These are phyloP conservation scores for Eragrostis nindensis DNA, from an alignment of 176 grass and related monocot genomes.

Conservation along the genomic window DNA sequence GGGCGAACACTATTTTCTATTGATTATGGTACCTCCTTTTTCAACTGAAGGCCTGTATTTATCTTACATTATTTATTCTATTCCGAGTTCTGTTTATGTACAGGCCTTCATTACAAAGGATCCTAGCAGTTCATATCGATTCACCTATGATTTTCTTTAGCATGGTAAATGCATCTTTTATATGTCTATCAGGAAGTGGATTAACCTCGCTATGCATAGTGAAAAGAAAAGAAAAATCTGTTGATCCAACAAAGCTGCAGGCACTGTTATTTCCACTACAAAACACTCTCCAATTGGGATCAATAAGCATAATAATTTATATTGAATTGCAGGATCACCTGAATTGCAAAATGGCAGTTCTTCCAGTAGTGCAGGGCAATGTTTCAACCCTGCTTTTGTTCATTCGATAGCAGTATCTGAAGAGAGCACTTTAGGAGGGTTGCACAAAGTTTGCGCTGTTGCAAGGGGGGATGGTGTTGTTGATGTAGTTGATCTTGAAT, in stretches of 20 bases:
- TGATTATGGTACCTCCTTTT: conserved; percentile 73
- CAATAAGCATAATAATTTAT: background rate
- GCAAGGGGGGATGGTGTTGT: conserved; percentile 91
- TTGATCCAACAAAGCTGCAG: background rate
- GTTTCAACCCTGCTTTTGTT: conserved; percentile 95
- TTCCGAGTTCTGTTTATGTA: background rate
- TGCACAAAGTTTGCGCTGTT: conserved; percentile 86
- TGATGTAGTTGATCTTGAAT: conserved; percentile 89
- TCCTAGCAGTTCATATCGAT: conserved; percentile 18
- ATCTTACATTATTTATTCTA: conserved; percentile 1
- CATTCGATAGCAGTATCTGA: conserved; percentile 82
- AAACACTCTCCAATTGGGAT: background rate
- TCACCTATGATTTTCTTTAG: conserved; percentile 32
- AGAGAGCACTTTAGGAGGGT: conserved; percentile 61
- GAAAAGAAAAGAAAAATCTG: background rate
- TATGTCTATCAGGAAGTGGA: conserved; percentile 9
- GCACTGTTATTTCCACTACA: background rate
- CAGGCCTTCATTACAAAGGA: conserved; percentile 18
- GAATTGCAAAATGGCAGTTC: conserved; percentile 58
- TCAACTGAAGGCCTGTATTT: conserved; percentile 6
- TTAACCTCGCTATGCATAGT: conserved; percentile 4
- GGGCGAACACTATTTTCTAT: conserved; percentile 70
- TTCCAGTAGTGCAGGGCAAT: conserved; percentile 62
- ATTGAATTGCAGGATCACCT: conserved; percentile 58
- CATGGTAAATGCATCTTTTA: conserved; percentile 20